phyloP scores from a whole-genome alignment of 2,329 filamentous ascomycete species.

The Diaporthe citri region DNA sequence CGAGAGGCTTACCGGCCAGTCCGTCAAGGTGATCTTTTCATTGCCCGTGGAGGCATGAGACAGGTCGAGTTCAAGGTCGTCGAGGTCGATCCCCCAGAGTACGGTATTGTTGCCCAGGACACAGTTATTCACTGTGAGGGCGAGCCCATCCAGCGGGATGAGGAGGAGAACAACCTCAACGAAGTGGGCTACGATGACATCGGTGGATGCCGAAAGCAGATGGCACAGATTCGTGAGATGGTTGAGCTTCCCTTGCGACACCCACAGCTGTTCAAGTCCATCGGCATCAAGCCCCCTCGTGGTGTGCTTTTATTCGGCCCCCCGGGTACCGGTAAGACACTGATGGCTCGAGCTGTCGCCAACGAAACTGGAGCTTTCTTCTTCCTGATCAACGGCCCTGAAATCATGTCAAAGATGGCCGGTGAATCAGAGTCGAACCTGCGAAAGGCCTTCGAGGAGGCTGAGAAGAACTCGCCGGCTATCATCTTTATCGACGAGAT shows the following conservation, averaged over 20 bases:
- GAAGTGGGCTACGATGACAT: slow-evolving; percentile 99
- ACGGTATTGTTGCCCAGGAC: slow-evolving; percentile 98
- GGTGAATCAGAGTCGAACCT: slow-evolving; percentile 99
- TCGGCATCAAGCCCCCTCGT: slow-evolving; percentile 98
- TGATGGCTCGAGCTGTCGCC: slow-evolving; percentile 98
- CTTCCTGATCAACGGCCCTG: slow-evolving; percentile 98
- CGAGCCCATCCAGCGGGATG: slow-evolving; percentile 94
- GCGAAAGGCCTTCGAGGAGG: slow-evolving; percentile 99
- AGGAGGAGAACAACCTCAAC: slow-evolving; percentile 99
- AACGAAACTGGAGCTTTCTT: slow-evolving; percentile 99
- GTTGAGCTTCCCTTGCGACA: slow-evolving; percentile 97
- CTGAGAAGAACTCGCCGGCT: slow-evolving; percentile 98
- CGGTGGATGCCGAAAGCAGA: slow-evolving; percentile 99
- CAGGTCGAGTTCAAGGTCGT: slow-evolving; percentile 99
- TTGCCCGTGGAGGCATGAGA: slow-evolving; percentile 96
- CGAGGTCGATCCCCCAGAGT: slow-evolving; percentile 97
- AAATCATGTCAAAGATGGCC: slow-evolving; percentile 99
- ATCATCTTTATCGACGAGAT: slow-evolving; percentile 99
- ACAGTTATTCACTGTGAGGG: slow-evolving; percentile 99
- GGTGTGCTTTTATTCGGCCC: slow-evolving; percentile 97
- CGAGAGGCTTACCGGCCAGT: slow-evolving; percentile 98
- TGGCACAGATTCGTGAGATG: slow-evolving; percentile 99
- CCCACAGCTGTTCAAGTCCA: slow-evolving; percentile 99
- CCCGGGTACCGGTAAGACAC: slow-evolving; percentile 98
- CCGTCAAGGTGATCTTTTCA: slow-evolving; percentile 97